Evolutionary conservation across 1,139 yeast genomes (phyloP), one percentile per base, ranked within the genome.

Genomic region (Zygosaccharomyces pseudobailii): DNA sequence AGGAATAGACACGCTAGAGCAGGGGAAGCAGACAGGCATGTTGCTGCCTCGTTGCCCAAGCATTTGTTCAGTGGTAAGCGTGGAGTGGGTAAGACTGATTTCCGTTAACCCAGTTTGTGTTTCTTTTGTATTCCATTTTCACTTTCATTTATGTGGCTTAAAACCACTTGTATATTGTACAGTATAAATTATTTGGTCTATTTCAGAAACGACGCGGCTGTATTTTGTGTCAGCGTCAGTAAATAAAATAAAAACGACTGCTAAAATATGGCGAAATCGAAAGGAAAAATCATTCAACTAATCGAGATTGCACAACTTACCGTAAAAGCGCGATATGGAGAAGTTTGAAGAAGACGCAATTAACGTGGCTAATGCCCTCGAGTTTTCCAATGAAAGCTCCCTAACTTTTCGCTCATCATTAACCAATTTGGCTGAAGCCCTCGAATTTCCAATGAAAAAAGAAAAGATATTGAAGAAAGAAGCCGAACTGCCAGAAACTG

Each of bases 31-130:
- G 99, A 92, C 72, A 84, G 97, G 72, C 96, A 88, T 68, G 75
- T 82, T 50, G 80, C 90, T 51, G 92, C 87, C 49, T 74, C 87
- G 55, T 71, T 88, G 73, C 96, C 97, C 55, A 90, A 89, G 75
- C 98, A 92, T 73, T 77, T 92, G 77, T 87, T 84, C 75, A 74
- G 90, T 64, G 99, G 99, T 73, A 92, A 94, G 79, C 83, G 97
- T 74, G 92, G 96, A 75, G 81, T 80, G 66, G 96, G 96, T 68
- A 84, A 84, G 65, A 85, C 87, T 56, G 92, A 84, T 69, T 70
- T 66, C 69, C 73, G 74, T 69, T 71, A 58, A 34, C 13, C 23
- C 33, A 9, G n/a, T 27, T 27, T 8, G 33, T 27, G 33, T 24
- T 13, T 20, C 7, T 31, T 30, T 27, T 22, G 17, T 25, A 34